These are phyloP conservation scores for Myxozyma geophila DNA, from an alignment of 805 yeast species.

Conservation along the genomic window DNA sequence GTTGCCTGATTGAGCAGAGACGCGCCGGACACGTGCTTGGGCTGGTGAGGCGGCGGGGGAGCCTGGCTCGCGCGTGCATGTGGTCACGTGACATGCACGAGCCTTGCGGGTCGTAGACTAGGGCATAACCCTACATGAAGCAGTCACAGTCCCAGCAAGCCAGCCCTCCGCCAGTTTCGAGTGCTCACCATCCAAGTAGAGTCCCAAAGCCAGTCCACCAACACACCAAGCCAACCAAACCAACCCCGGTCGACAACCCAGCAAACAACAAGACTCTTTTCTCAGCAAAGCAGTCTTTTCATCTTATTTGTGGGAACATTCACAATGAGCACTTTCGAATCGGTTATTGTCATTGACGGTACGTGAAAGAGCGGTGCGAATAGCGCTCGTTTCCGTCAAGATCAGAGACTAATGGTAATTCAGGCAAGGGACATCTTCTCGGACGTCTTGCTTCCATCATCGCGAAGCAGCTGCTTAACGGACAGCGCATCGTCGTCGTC, in stretches of 20 bases:
- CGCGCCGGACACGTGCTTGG: too few relatives aligned
- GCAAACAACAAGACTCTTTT: conserved; percentile 2
- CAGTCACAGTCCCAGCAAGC: background rate
- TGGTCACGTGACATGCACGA: too few relatives aligned
- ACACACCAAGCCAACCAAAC: background rate
- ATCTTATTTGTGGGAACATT: background rate
- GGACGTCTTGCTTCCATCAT: conserved; percentile 99
- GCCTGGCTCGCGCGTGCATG: too few relatives aligned
- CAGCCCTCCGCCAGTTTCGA: too few relatives aligned
- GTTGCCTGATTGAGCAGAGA: background rate
- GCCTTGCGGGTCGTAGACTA: background rate
- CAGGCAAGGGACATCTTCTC: conserved; percentile 90
- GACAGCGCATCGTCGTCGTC: conserved; percentile 96
- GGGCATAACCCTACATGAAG: background rate
- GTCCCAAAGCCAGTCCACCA: too few relatives aligned
- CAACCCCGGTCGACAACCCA: conserved; percentile 8
- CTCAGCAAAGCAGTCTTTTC: background rate
- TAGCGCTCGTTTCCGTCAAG: background rate
- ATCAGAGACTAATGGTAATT: background rate
- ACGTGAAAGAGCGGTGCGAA: conserved; percentile 15
- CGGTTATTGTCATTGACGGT: conserved; percentile 39
- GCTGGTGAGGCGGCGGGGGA: too few relatives aligned
- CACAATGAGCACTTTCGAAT: conserved; percentile 34
- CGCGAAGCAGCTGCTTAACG: conserved; percentile 97
- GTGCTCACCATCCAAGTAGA: too few relatives aligned